phyloP scores from a whole-genome alignment of 495 filamentous ascomycete genomes.

The Pyronema omphalodes region DNA sequence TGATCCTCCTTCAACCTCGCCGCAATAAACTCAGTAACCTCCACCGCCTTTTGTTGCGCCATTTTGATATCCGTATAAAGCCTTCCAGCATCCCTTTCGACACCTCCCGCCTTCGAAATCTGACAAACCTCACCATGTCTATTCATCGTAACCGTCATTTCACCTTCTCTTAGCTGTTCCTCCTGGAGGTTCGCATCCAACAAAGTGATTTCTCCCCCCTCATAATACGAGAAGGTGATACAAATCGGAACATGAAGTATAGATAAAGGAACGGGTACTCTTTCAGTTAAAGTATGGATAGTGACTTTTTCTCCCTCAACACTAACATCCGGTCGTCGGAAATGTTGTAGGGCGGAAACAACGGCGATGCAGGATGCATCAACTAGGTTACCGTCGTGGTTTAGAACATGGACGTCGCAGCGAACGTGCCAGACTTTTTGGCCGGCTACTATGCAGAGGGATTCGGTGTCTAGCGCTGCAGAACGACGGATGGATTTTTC shows the following conservation, averaged over 20 bases:
- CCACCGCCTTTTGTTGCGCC: slow-evolving; percentile 60
- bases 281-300: slow-evolving; percentile 63
- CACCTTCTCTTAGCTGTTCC: slow-evolving; percentile 69
- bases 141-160: slow-evolving; percentile 73
- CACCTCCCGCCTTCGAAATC: slow-evolving; percentile 71
- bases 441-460: slow-evolving; percentile 78
- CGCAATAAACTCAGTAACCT: slow-evolving; percentile 53
- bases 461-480: slow-evolving; percentile 81
- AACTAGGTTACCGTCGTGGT: slow-evolving; percentile 73
- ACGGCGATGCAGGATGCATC: slow-evolving; percentile 72
- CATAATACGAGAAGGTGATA: slow-evolving; percentile 62
- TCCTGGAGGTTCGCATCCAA: slow-evolving; percentile 66
- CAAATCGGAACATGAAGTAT: slow-evolving; percentile 82
- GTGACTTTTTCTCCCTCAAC: slow-evolving; percentile 66
- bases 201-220: slow-evolving; percentile 35
- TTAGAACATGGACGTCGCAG: slow-evolving; percentile 74
- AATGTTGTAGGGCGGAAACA: slow-evolving; percentile 74
- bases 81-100: slow-evolving; percentile 54
- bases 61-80: slow-evolving; percentile 50
- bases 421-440: slow-evolving; percentile 78
- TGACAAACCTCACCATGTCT: slow-evolving; percentile 79
- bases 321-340: slow-evolving; percentile 68
- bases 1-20: slow-evolving; percentile 55
- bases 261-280: slow-evolving; percentile 72
- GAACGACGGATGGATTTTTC: slow-evolving; percentile 88